Percentiles rank a stretch among this genome's conserved stretches.
Evolutionary conservation across 441 rosid genomes (phyloP).

Genomic region (Populus hybrid): DNA sequence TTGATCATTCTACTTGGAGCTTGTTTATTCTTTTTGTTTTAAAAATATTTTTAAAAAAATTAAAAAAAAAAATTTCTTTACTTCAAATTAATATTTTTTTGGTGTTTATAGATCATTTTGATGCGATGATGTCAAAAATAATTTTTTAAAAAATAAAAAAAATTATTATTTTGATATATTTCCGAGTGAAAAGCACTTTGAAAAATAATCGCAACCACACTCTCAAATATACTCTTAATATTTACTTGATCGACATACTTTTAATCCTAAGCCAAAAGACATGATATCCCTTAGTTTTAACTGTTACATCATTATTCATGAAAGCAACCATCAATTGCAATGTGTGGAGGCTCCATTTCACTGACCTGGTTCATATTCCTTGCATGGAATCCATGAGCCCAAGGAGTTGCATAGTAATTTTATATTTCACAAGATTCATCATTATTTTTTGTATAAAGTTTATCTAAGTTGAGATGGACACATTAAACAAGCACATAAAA

Average conservation of each 20-base stretch:
- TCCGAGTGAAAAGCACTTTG: fast-evolving
- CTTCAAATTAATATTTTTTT: no score
- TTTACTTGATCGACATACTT: background rate
- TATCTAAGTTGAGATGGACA: constrained; percentile 1
- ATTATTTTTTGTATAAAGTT: constrained; percentile 15
- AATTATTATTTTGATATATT: no score
- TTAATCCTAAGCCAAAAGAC: background rate
- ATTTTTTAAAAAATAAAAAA: no score
- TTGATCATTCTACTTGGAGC: background rate
- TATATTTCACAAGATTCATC: constrained; percentile 15
- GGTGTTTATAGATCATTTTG: no score
- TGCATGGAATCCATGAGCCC: background rate
- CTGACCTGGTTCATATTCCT: constrained; percentile 6
- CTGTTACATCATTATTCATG: background rate
- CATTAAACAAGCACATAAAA: no score
- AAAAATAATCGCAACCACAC: no score
- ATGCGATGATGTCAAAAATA: no score
- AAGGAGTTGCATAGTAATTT: constrained; percentile 1
- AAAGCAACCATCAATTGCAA: background rate
- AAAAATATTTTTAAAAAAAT: no score
- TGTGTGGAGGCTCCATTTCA: background rate
- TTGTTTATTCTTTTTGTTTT: no score
- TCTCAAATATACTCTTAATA: fast-evolving
- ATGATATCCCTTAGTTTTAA: background rate
- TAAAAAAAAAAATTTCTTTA: no score